These are phyloP conservation scores for Mortierella sp. DNA, from an alignment of 371 early-diverging fungal genomes.

Conservation along the genomic window DNA sequence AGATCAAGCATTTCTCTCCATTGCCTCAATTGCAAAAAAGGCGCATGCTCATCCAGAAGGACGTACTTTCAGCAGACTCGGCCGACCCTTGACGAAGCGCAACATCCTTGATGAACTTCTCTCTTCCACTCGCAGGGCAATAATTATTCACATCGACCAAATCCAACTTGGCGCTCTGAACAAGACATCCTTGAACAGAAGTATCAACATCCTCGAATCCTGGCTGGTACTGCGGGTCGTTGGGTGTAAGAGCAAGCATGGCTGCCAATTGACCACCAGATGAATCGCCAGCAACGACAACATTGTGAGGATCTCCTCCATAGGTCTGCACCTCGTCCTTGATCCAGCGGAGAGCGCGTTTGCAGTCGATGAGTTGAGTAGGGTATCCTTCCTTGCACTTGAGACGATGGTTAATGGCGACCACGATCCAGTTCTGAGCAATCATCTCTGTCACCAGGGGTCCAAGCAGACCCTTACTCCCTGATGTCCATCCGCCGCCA, in stretches of 20 bases:
- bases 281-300: constrained; percentile 77
- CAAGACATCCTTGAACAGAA: constrained; percentile 68
- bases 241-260: constrained; percentile 74
- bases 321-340: constrained; percentile 69
- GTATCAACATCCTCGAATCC: constrained; percentile 82
- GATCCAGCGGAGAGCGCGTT: constrained; percentile 82
- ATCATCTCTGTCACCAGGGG: constrained; percentile 61
- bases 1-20: no score
- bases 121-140: constrained; percentile 29
- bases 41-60: neutral
- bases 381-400: constrained; percentile 69
- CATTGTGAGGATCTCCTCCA: constrained; percentile 79
- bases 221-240: constrained; percentile 73
- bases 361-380: constrained; percentile 77
- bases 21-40: neutral
- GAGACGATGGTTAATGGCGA: constrained; percentile 77
- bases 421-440: constrained; percentile 70
- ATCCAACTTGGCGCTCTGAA: constrained; percentile 65
- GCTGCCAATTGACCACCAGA: constrained; percentile 80
- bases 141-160: constrained; percentile 38
- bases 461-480: constrained; percentile 63
- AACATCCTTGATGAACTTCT: constrained; percentile 59
- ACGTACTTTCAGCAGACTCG: constrained; percentile 44
- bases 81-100: constrained; percentile 41
- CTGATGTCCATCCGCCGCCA: constrained; percentile 69